Evolutionary conservation across 345 rosid species (phyloP).

Genomic region (Balakata baccata): DNA sequence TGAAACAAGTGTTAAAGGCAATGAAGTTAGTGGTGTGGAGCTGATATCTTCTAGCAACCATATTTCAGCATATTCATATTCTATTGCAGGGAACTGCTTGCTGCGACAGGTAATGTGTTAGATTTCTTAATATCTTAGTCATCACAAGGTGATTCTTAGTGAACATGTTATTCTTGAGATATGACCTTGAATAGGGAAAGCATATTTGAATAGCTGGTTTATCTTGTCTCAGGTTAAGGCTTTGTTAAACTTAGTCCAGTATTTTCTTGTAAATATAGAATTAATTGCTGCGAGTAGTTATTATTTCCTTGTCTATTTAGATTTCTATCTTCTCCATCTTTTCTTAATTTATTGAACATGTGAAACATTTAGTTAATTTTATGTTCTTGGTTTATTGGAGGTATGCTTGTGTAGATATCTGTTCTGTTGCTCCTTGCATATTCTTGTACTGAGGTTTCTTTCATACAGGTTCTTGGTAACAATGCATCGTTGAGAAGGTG

Average conservation of each 20-base stretch:
- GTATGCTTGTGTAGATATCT: neutral
- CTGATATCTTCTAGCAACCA: slow-evolving; percentile 27
- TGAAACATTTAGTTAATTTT: neutral
- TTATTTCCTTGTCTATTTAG: neutral
- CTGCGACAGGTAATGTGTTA: slow-evolving; percentile 65
- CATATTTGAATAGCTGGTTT: neutral
- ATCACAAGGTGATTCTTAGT: neutral
- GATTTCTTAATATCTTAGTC: neutral
- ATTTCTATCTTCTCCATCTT: neutral
- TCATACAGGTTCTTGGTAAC: slow-evolving; percentile 62
- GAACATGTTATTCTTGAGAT: neutral
- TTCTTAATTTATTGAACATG: neutral
- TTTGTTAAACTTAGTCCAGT: neutral
- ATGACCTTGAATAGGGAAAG: neutral
- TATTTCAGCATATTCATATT: slow-evolving; percentile 35
- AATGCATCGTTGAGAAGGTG: slow-evolving; percentile 59
- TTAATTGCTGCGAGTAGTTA: neutral
- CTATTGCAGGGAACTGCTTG: slow-evolving; percentile 48
- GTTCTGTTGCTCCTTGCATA: neutral
- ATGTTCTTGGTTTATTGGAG: neutral
- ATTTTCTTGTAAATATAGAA: neutral
- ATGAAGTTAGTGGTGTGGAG: slow-evolving; percentile 31
- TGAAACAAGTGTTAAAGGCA: slow-evolving; percentile 32
- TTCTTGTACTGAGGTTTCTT: slow-evolving; percentile 3
- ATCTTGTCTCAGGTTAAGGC: neutral